phyloP scores from a whole-genome alignment of 805 yeast genomes.

The Sugiyamaella qingdaonensis region DNA sequence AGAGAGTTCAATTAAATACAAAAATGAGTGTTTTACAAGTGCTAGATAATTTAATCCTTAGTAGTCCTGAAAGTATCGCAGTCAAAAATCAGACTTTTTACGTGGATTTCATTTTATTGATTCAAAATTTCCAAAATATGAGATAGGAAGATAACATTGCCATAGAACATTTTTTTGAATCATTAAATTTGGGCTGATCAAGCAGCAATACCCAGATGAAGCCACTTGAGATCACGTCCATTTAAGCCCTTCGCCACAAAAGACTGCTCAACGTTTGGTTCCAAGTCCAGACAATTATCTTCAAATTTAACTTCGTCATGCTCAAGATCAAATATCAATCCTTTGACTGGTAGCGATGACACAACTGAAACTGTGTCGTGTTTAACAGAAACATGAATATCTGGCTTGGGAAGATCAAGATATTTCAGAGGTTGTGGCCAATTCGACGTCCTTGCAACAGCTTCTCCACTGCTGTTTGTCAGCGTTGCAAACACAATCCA shows the following conservation, averaged over 20 bases:
- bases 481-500: slow-evolving; percentile 13
- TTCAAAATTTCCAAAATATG: too few species aligned
- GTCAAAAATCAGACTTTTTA: too few species aligned
- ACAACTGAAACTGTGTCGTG: slow-evolving; percentile 2
- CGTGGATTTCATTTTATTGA: too few species aligned
- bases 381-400: background rate
- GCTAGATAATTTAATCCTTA: too few species aligned
- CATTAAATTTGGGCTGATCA: background rate
- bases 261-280: slow-evolving; percentile 11
- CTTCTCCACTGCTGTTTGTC: slow-evolving; percentile 12
- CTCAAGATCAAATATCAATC: slow-evolving; percentile 7
- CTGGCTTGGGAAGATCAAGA: slow-evolving; percentile 29
- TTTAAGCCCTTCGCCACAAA: slow-evolving; percentile 12
- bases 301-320: slow-evolving; percentile 11
- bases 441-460: slow-evolving; percentile 35
- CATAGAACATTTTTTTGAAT: too few species aligned
- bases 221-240: slow-evolving; percentile 3
- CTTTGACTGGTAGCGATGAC: slow-evolving; percentile 8
- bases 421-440: slow-evolving; percentile 50
- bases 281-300: slow-evolving; percentile 12
- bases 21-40: too few species aligned
- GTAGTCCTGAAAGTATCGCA: too few species aligned
- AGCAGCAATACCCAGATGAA: slow-evolving; percentile 1
- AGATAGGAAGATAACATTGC: too few species aligned
- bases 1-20: too few species aligned